Conservation (phyloP, 2,329 filamentous ascomycete species). For the Aspergillus nomiae region DNA sequence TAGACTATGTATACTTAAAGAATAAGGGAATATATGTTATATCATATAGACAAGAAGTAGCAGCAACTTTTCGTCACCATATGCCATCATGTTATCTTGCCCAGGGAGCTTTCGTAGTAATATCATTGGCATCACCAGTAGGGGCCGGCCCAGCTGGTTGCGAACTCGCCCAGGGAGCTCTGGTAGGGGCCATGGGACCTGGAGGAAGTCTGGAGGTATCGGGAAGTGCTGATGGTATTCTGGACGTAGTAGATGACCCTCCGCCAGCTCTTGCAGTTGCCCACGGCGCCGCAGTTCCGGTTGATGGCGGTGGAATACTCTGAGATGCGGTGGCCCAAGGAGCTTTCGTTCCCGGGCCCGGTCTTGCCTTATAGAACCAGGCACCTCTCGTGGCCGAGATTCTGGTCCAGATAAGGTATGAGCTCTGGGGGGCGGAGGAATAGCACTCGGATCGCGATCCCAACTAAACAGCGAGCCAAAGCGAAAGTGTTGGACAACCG, state of each 20-base stretch:
- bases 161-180: slow-evolving; percentile 35
- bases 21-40: slow-evolving; percentile 9
- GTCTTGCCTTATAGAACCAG: slow-evolving; percentile 15
- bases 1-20: neutral
- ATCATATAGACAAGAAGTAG: neutral
- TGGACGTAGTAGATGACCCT: slow-evolving; percentile 6
- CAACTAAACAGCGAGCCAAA: slow-evolving; percentile 81
- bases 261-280: slow-evolving; percentile 22
- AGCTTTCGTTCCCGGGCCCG: slow-evolving; percentile 32
- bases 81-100: slow-evolving; percentile 24
- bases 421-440: slow-evolving; percentile 51
- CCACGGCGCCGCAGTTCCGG: slow-evolving; percentile 35
- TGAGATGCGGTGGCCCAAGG: slow-evolving; percentile 37
- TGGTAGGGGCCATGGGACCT: slow-evolving; percentile 33
- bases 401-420: slow-evolving; percentile 51
- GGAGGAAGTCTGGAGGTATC: slow-evolving; percentile 33
- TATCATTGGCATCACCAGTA: slow-evolving; percentile 19
- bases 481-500: slow-evolving; percentile 94
- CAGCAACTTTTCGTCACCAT: neutral
- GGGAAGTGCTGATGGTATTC: slow-evolving; percentile 20
- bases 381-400: slow-evolving; percentile 24
- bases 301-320: slow-evolving; percentile 17
- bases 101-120: slow-evolving; percentile 43
- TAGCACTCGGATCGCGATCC: slow-evolving; percentile 67
- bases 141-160: slow-evolving; percentile 20